Evolutionary conservation across 805 yeast genomes (phyloP), one percentile per base, ranked within the genome.

Genomic region (Brettanomyces anomalus): DNA sequence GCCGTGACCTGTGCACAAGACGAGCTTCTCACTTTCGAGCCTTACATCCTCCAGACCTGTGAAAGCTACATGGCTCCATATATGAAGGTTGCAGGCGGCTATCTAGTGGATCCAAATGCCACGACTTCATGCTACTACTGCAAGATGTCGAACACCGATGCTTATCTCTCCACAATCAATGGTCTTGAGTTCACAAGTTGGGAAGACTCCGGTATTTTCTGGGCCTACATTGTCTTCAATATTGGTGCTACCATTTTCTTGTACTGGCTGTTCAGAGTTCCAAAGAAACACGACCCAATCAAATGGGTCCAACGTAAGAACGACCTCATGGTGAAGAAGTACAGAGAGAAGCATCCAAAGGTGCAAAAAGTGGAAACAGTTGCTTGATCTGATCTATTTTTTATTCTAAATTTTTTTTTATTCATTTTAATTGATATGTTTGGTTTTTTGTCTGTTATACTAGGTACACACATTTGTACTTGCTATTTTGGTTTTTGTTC

Each of bases 201-300:
- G 79, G 64, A 81, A 55, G 66, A 78, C 56, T 65, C 66, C 48
- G 84, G 82, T 42, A 64, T 78, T 17, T 67, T 67, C 47, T 52
- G 70, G 46, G 66, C 63, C 36, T 78, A 63, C 51, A 66, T 71
- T 42, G 61, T 56, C 20, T 59, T 73, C 50, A 70, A 75, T 51
- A 47, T 61, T 15, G 5, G 39, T 3, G 42, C 61, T 37, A 47
- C 58, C 4, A 41, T 54, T 33, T 43, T 48, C 43, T 42, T 55
- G 44, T 70, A 70, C 55, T 70, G 81, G 79, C 53, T 74, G 31
- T 73, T 79, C 24, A 72, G 89, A 66, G 88, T 81, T 44, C 89
- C 89, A 36, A 80, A 79, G 54, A 44, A 43, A 17, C 28, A 41
- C 20, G 44, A 41, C 37, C 40, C 40, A 28, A 15, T 41, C 31